Base-by-base conservation (phyloP, 2,329 filamentous ascomycete species). In the Septoria petroselini region DNA sequence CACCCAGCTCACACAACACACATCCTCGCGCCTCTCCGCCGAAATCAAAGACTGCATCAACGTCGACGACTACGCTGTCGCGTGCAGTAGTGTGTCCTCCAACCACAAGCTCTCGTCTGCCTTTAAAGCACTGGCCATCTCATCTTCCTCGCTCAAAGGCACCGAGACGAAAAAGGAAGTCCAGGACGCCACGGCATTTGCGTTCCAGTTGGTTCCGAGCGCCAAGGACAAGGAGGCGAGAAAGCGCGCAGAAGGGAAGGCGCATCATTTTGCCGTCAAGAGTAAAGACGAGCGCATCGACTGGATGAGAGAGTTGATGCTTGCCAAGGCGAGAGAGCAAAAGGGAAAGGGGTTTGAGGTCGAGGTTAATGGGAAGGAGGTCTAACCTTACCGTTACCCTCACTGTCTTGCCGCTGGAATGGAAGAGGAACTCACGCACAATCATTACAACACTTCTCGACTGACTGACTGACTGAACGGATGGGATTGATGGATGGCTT, bases 281-380 rank as follows among this genome's bases (percentile, higher is more conserved):
- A 82, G 78, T 62, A 81, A 90, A 11, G 88, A 96, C 65, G 88
- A 96, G 67, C 81, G 91, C 54, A 96, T 97, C 63, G 91, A 96
- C 68, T 98, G 93, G 93, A 94, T 94, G 88, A 79, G 88, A 47
- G 88, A 94, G 77, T 74, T 94, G 54, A 94, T 94, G 88, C 81
- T 94, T 38, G 88, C 88, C 46, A 93, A 93, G 74, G 88, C 88
- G 14, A 74, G 89, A 66, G 87, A 84, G 75, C 85, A 89, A 71
- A 93, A 91, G 78, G 83, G 81, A 39, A 84, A 89, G 61, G 88
- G 88, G 14, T 91, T 86, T 61, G 86, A 91, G 71, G 82, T 93
- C 61, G 86, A 83, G 65, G 82, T 91, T 57, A 91, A 91, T 65
- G 88, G 88, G 12, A 61, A 59, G 34, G 44, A 57, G 38, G 38